Conservation (phyloP, 768 basidiomycete genomes). For the Trametes punicea region DNA sequence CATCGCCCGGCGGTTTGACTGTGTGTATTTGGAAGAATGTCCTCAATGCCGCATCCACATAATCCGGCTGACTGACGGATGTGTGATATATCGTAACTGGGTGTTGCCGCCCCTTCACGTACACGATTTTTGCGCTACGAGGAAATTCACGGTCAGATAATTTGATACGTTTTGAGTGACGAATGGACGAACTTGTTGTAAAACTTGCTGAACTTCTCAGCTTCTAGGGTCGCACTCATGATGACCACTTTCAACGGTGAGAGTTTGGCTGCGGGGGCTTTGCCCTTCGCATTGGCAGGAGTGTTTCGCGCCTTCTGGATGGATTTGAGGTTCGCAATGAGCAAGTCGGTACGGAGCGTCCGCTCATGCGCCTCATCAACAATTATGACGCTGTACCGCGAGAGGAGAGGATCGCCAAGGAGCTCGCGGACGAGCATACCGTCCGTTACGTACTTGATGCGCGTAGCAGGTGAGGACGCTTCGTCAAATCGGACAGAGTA, state of each 20-base stretch:
- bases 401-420: conserved; percentile 70
- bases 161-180: neutral
- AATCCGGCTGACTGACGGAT: conserved; percentile 71
- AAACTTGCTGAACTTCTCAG: conserved; percentile 89
- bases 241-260: conserved; percentile 87
- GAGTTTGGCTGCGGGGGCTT: conserved; percentile 31
- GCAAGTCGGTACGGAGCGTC: conserved; percentile 88
- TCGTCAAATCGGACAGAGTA: conserved; percentile 98
- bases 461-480: conserved; percentile 60
- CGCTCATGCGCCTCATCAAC: conserved; percentile 98
- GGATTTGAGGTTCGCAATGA: conserved; percentile 86
- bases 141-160: neutral
- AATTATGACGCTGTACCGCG: conserved; percentile 81
- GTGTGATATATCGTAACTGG: conserved; percentile 85
- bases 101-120: conserved; percentile 91
- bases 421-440: conserved; percentile 97
- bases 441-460: conserved; percentile 95
- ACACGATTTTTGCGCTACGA: conserved; percentile 78
- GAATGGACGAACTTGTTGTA: conserved; percentile 64
- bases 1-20: conserved; percentile 76
- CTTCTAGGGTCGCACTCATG: conserved; percentile 98
- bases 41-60: conserved; percentile 83
- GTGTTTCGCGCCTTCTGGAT: conserved; percentile 69
- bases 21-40: conserved; percentile 94
- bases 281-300: conserved; percentile 32